Evolutionary conservation across 2,329 filamentous ascomycete species (phyloP), one percentile per base, ranked within the genome.

Genomic region (Gnomoniopsis smithogilvyi): DNA sequence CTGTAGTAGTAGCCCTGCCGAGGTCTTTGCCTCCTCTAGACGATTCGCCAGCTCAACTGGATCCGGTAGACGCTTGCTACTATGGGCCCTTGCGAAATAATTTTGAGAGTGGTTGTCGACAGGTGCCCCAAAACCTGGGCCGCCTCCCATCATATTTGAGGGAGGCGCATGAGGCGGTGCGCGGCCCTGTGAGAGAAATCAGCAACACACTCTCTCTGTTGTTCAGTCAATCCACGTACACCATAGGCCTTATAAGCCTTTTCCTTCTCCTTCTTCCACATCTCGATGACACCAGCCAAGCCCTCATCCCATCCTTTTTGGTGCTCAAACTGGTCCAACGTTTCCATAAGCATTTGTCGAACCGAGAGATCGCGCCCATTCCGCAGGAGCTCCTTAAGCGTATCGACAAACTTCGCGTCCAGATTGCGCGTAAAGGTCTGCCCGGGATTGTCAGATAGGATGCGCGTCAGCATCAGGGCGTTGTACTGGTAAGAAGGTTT

Each of bases 391-490:
- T 90, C 83, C 74, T 93, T 94, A 17, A 90, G 76, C 0, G 86
- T 86, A 46, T 88, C 82, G 55, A 90, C 85, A 69, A 97, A 98
- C 68, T 91, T 91, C 69, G 87, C 82, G 73, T 97, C 93, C 46
- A 98, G 74, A 71, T 96, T 93, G 65, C 90, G 84, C n/a, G 94
- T 96, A 69, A 99, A 99, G 1, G 87, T 92, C 55, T 83, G 82
- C 33, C 94, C 94, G 0, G 95, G 95, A 71, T 99, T 97, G 73
- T 98, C 93, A 66, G 87, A 82, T 64, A 99, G 79, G 68, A 99
- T 99, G 62, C 94, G 89, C 66, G 96, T 81, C 58, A 99, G 83
- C 95, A 98, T 98, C 68, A 98, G 87, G 63, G 92, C 89, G 76
- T 98, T 97, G 81, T 97, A 98, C 74, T 98, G 94, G 66, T 88